These are phyloP conservation scores for Scytalidium sp. DNA, from an alignment of 2,329 filamentous ascomycete species.

Conservation along the genomic window DNA sequence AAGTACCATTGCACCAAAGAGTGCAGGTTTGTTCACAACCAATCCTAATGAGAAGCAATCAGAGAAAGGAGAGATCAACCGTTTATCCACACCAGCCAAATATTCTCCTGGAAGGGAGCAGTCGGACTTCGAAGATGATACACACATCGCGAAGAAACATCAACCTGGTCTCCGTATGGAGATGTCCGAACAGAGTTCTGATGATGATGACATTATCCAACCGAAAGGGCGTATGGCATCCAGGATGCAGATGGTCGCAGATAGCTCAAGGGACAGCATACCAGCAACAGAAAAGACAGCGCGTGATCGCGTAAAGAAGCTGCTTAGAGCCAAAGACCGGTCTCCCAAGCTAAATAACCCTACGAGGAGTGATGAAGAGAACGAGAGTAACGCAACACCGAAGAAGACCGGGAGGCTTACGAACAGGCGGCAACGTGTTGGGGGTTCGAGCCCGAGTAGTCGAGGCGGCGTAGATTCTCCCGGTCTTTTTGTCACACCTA, in stretches of 20 bases:
- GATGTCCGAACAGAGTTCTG: constrained; percentile 32
- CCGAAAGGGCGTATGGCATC: constrained; percentile 65
- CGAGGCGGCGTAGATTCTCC: constrained; percentile 20
- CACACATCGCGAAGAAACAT: constrained; percentile 10
- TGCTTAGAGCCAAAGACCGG: constrained; percentile 33
- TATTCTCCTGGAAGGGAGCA: neutral
- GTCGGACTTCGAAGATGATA: constrained; percentile 31
- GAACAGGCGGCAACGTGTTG: constrained; percentile 16
- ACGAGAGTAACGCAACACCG: constrained; percentile 24
- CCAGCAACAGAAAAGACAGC: constrained; percentile 23
- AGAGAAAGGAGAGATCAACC: neutral
- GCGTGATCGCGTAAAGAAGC: constrained; percentile 40
- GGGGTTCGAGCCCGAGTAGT: constrained; percentile 15
- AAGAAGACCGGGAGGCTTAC: constrained; percentile 24
- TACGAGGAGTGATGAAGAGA: constrained; percentile 28
- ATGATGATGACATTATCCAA: constrained; percentile 48
- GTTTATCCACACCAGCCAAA: neutral
- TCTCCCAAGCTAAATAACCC: constrained; percentile 26
- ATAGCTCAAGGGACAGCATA: no score
- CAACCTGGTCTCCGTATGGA: no score
- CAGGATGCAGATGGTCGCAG: constrained; percentile 57
- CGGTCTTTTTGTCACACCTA: constrained; percentile 39
- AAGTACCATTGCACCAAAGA: constrained; percentile 14
- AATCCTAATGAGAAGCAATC: constrained; percentile 7
- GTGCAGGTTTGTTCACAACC: constrained; percentile 12